phyloP scores from a whole-genome alignment of 2,329 filamentous ascomycete species.

The Arthrobotrys iridis region DNA sequence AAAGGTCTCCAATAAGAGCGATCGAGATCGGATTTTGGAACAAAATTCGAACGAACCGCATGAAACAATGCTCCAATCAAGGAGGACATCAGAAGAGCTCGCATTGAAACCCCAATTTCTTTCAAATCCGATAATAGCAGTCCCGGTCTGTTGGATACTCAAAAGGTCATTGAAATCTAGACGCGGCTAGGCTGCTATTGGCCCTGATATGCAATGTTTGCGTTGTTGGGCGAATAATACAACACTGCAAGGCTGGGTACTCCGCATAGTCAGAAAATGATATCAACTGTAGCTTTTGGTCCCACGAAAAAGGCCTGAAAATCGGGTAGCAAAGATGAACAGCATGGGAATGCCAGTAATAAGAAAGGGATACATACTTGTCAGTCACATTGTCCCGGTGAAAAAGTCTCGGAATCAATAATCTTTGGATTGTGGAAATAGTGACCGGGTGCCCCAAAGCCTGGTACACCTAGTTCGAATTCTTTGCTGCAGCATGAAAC shows the following conservation, averaged over 20 bases:
- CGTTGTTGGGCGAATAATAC: slow-evolving; percentile 53
- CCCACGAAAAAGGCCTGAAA: neutral
- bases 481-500: slow-evolving; percentile 48
- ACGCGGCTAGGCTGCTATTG: slow-evolving; percentile 36
- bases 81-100: neutral
- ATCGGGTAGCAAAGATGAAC: slow-evolving; percentile 7
- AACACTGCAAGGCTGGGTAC: slow-evolving; percentile 38
- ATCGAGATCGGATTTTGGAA: slow-evolving; percentile 33
- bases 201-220: slow-evolving; percentile 46
- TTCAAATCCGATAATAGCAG: slow-evolving; percentile 23
- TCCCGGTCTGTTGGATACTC: slow-evolving; percentile 17
- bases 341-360: slow-evolving; percentile 50
- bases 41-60: slow-evolving; percentile 21
- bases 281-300: slow-evolving; percentile 25
- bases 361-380: slow-evolving; percentile 52
- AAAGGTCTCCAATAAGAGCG: slow-evolving; percentile 19
- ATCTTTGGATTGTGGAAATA: slow-evolving; percentile 27
- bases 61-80: slow-evolving; percentile 43
- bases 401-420: slow-evolving; percentile 42
- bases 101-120: slow-evolving; percentile 11
- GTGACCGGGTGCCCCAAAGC: slow-evolving; percentile 33
- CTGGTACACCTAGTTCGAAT: slow-evolving; percentile 51
- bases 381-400: slow-evolving; percentile 53
- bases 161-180: slow-evolving; percentile 14
- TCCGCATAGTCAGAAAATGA: slow-evolving; percentile 27